Percentiles rank a stretch among this genome's conserved stretches.
These are phyloP conservation scores for Diaporthe velutina DNA, from an alignment of 2,329 filamentous ascomycete genomes.

Conservation along the genomic window DNA sequence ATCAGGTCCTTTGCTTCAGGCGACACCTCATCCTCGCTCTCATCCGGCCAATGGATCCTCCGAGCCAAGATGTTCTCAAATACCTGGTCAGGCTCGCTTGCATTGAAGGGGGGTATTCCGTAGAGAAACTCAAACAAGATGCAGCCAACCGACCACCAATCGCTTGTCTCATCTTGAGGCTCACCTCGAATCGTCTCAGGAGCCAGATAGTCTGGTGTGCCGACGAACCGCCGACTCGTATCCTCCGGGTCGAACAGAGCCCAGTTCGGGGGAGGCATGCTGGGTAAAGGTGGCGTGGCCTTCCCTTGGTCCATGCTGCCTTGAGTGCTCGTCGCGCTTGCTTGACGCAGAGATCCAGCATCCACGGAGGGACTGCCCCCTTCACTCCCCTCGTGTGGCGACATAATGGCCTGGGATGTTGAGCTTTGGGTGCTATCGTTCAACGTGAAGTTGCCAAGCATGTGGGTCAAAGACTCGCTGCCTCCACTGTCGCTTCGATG, in stretches of 20 bases:
- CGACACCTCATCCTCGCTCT: conserved; percentile 83
- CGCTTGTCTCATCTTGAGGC: conserved; percentile 96
- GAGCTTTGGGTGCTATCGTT: conserved; percentile 67
- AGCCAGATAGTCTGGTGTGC: conserved; percentile 95
- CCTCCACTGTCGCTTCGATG: conserved; percentile 93
- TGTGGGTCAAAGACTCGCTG: conserved; percentile 85
- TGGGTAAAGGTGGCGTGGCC: conserved; percentile 72
- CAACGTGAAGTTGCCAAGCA: conserved; percentile 85
- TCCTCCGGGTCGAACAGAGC: conserved; percentile 96
- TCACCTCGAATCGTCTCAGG: conserved; percentile 96
- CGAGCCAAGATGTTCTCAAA: conserved; percentile 96
- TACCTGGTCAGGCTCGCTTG: conserved; percentile 88
- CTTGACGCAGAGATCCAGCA: conserved; percentile 72
- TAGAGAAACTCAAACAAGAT: conserved; percentile 97
- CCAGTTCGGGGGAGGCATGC: conserved; percentile 90
- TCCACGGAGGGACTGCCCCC: conserved; percentile 83
- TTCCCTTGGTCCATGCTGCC: conserved; percentile 63
- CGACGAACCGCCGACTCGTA: conserved; percentile 91
- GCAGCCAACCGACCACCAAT: conserved; percentile 99
- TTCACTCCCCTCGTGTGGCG: conserved; percentile 79
- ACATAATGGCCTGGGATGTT: conserved; percentile 61
- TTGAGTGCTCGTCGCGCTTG: conserved; percentile 59
- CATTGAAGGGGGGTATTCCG: conserved; percentile 94
- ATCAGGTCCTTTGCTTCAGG: conserved; percentile 94
- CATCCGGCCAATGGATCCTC: conserved; percentile 92